Conservation (phyloP, 805 yeast species). For the Brettanomyces bruxellensis region DNA sequence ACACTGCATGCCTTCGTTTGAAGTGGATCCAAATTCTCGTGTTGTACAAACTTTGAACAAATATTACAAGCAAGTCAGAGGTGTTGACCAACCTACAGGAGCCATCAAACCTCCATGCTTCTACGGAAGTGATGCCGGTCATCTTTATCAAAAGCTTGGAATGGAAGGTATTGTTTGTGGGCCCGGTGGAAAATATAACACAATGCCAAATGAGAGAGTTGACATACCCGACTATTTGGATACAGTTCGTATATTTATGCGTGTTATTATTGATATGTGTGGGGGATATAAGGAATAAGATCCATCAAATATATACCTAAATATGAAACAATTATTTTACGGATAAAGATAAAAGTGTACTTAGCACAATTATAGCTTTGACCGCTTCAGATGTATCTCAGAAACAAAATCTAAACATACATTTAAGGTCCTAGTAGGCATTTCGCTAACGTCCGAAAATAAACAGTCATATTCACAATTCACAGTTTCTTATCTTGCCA, state of each 20-base stretch:
- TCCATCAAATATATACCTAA: no score
- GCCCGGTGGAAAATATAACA: slow-evolving; percentile 19
- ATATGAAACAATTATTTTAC: no score
- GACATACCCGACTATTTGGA: slow-evolving; percentile 17
- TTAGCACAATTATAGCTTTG: no score
- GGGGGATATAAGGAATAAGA: slow-evolving; percentile 13
- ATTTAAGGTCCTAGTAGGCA: no score
- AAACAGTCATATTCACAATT: no score
- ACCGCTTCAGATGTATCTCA: no score
- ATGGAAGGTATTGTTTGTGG: slow-evolving; percentile 20
- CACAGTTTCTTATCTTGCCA: no score
- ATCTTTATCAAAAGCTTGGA: slow-evolving; percentile 15
- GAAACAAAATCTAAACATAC: no score
- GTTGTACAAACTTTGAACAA: slow-evolving; percentile 12
- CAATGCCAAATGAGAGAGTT: slow-evolving; percentile 19
- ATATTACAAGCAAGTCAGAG: slow-evolving; percentile 11
- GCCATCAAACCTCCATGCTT: slow-evolving; percentile 19
- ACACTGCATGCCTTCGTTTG: slow-evolving; percentile 20
- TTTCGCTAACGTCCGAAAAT: no score
- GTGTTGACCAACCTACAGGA: slow-evolving; percentile 16
- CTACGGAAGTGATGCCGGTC: slow-evolving; percentile 21
- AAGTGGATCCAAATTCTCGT: slow-evolving; percentile 14
- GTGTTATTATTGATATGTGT: slow-evolving; percentile 14
- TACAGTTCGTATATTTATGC: slow-evolving; percentile 16
- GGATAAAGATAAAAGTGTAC: no score